phyloP scores from a whole-genome alignment of 345 rosid species.

The Hibiscus tridactylites region DNA sequence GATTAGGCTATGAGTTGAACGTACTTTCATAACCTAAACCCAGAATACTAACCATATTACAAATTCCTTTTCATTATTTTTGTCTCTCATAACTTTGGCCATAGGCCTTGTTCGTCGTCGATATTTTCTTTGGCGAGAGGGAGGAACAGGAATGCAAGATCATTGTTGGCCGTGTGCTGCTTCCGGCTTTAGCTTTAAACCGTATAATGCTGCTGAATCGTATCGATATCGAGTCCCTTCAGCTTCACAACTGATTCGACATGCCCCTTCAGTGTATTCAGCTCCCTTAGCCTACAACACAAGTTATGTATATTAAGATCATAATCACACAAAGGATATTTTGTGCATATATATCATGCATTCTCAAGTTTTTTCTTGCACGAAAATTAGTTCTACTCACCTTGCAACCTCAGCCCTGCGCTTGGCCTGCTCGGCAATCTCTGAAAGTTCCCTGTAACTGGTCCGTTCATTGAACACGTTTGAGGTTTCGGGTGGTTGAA shows the following conservation, averaged over 20 bases:
- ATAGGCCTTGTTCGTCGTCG: background rate
- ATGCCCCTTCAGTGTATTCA: constrained; percentile 66
- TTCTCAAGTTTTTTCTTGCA: background rate
- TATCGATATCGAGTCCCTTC: constrained; percentile 75
- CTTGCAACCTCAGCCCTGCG: constrained; percentile 94
- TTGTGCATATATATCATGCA: background rate
- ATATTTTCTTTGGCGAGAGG: background rate
- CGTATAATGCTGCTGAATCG: constrained; percentile 78
- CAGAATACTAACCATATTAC: background rate
- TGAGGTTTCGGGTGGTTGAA: constrained; percentile 57
- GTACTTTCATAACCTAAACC: background rate
- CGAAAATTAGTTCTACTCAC: constrained; percentile 25
- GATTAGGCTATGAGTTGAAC: background rate
- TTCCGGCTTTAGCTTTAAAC: constrained; percentile 18
- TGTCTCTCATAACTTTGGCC: background rate
- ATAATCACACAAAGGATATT: background rate
- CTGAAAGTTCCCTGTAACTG: constrained; percentile 75
- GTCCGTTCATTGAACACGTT: constrained; percentile 44
- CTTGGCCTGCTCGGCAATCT: constrained; percentile 97
- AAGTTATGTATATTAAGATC: too few species aligned
- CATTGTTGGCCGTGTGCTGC: background rate
- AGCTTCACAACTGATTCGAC: constrained; percentile 85
- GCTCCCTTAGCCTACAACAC: constrained; percentile 57
- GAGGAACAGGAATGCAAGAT: background rate
- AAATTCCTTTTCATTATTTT: background rate